phyloP scores from a whole-genome alignment of 2,329 filamentous ascomycete species.

The Fusarium pseudoanthophilum region DNA sequence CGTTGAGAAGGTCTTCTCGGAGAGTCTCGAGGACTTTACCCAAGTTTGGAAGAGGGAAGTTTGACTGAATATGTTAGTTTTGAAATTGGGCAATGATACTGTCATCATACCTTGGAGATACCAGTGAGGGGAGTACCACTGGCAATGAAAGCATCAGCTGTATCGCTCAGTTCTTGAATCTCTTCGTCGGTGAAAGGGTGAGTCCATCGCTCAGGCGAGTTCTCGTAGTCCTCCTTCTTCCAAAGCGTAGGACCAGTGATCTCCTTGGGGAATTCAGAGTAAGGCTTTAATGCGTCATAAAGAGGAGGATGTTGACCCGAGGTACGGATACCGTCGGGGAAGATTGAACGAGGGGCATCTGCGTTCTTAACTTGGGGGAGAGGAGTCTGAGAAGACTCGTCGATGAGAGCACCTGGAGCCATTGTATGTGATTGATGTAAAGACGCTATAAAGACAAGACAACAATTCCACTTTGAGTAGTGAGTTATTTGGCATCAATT shows the following conservation, averaged over 20 bases:
- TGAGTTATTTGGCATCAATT: background rate
- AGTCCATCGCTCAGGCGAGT: conserved; percentile 76
- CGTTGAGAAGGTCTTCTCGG: conserved; percentile 68
- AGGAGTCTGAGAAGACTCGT: conserved; percentile 26
- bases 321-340: conserved; percentile 62
- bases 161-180: conserved; percentile 71
- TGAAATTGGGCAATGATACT: too few species aligned
- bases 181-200: conserved; percentile 76
- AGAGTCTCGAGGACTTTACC: conserved; percentile 50
- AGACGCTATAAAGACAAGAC: background rate
- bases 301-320: conserved; percentile 79
- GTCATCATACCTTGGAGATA: conserved; percentile 57
- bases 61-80: conserved; percentile 44
- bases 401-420: conserved; percentile 43
- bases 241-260: conserved; percentile 80
- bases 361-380: conserved; percentile 40
- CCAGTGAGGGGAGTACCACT: conserved; percentile 75
- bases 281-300: conserved; percentile 71
- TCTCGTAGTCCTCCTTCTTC: conserved; percentile 72
- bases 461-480: conserved; percentile 6
- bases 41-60: conserved; percentile 58
- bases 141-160: conserved; percentile 76
- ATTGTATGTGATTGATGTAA: conserved; percentile 24
- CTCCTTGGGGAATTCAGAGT: conserved; percentile 75
- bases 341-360: conserved; percentile 47